A percentile compares a stretch with the other conserved stretches of the same genome.
phyloP scores from a whole-genome alignment of 805 yeast genomes.

The Candida saitoana region DNA sequence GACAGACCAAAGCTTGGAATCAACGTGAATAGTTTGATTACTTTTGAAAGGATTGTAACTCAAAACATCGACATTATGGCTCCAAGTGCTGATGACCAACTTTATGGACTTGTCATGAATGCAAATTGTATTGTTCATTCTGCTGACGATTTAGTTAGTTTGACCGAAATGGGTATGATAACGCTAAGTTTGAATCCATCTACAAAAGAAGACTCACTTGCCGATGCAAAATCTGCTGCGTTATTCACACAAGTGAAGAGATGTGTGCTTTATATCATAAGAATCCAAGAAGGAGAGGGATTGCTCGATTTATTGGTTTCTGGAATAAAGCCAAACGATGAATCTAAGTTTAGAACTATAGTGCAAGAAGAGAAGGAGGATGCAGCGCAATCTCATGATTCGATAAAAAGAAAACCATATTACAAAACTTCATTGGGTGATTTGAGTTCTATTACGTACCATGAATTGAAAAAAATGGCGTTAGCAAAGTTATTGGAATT shows the following conservation, averaged over 20 bases:
- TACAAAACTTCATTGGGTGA: conserved; percentile 48
- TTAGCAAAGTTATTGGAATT: conserved; percentile 72
- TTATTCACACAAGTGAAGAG: conserved; percentile 75
- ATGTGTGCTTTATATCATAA: conserved; percentile 73
- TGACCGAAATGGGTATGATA: conserved; percentile 49
- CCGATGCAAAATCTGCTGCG: conserved; percentile 55
- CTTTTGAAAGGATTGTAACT: conserved; percentile 41
- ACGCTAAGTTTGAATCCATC: conserved; percentile 57
- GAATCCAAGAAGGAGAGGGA: conserved; percentile 70
- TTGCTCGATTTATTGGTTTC: conserved; percentile 66
- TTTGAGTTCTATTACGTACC: conserved; percentile 50
- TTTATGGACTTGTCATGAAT: conserved; percentile 42
- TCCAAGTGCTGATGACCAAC: conserved; percentile 51
- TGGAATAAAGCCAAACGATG: conserved; percentile 68
- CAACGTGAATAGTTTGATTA: conserved; percentile 44
- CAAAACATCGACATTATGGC: conserved; percentile 42
- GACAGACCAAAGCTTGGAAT: conserved; percentile 45
- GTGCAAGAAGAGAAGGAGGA: conserved; percentile 42
- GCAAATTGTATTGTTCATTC: conserved; percentile 34
- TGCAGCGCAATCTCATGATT: conserved; percentile 27
- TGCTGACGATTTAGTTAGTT: conserved; percentile 39
- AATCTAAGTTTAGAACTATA: conserved; percentile 54
- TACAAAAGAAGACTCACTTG: conserved; percentile 41
- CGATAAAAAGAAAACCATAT: conserved; percentile 42
- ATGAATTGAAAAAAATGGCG: conserved; percentile 72